A percentile compares a stretch with the other conserved stretches of the same genome.
Conservation (phyloP, 2,329 filamentous ascomycete species). For the Septoria petroselini region DNA sequence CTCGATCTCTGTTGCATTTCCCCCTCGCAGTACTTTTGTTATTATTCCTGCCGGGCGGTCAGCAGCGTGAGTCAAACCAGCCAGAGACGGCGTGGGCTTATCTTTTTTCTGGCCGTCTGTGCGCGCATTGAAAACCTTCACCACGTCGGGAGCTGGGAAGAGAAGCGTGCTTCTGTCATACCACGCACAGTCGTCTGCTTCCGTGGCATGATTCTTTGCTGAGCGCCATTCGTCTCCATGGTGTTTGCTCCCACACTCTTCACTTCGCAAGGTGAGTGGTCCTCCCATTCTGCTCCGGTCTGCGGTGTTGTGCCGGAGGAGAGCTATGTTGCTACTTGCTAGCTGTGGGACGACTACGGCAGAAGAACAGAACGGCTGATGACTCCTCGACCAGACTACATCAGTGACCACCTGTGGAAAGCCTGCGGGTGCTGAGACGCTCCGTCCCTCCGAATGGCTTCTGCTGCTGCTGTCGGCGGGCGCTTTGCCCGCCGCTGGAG, state of each 20-base stretch:
- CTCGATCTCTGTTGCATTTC: too few species aligned
- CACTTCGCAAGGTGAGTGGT: constrained; percentile 49
- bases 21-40: too few species aligned
- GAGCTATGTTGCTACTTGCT: too few species aligned
- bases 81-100: too few species aligned
- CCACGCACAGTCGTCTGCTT: not conserved
- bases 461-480: constrained; percentile 36
- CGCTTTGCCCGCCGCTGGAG: constrained; percentile 34
- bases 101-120: not conserved
- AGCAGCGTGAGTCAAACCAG: not conserved
- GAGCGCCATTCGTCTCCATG: constrained; percentile 35
- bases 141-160: too few species aligned
- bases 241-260: constrained; percentile 51
- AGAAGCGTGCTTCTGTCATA: not conserved
- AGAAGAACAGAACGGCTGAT: not conserved
- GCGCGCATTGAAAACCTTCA: constrained; percentile 4
- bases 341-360: too few species aligned
- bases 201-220: constrained; percentile 3
- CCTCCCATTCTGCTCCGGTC: too few species aligned
- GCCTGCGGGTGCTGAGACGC: constrained; percentile 57
- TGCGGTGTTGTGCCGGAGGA: too few species aligned
- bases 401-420: constrained; percentile 68
- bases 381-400: constrained; percentile 52
- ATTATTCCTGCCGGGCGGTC: too few species aligned
- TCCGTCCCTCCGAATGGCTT: not conserved